Base-by-base conservation (phyloP, 306 rosid species). In the Castanopsis chinensis region DNA sequence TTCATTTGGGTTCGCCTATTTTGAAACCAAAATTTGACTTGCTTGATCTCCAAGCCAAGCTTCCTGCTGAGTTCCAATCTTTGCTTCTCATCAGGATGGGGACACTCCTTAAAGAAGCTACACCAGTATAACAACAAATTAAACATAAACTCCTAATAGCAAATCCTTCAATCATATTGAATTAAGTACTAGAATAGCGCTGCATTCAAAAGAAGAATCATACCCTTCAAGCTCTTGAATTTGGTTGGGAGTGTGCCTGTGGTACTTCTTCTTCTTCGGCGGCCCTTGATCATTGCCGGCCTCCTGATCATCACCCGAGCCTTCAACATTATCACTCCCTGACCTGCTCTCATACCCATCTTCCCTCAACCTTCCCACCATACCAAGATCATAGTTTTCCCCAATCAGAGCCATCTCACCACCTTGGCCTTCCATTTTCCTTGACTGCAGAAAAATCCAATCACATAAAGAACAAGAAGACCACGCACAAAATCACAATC, bases 1-100 rank as follows among this genome's bases (percentile, higher is more conserved):
- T 95, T 95, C 99, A 92, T 86, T 54, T 95, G 99, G 9, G 99
- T 95, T 79, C 99, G 83, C 4, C 97, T 75, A 54, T 95, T 95
- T 79, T 95, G 99, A 83, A 95, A 95, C 99, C 99, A 95, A 81
- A 95, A 95, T 79, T 95, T 95, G 70, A 95, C 92, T 89, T 95
- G 98, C 89, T 92, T 92, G 11, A 76, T 71, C 83, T 88, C 97
- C 91, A 92, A 84, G 78, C 84, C 53, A 77, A 92, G 96, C 78
- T 86, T 89, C 83, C 69, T 84, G 52, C 98, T 88, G 51, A 95
- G 94, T 23, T 92, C 99, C 28, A 76, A 53, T 69, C 99, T 87
- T 81, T 95, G 99, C 88, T 95, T 95, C 71, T 95, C 99, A 79
- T 95, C 98, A 7, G 99, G 99, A 83, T 95, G 98, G 25, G 95